Evolutionary conservation across 2,329 filamentous ascomycete genomes (phyloP), one percentile per base, ranked within the genome.

Genomic region (Trichoderma lentiforme): DNA sequence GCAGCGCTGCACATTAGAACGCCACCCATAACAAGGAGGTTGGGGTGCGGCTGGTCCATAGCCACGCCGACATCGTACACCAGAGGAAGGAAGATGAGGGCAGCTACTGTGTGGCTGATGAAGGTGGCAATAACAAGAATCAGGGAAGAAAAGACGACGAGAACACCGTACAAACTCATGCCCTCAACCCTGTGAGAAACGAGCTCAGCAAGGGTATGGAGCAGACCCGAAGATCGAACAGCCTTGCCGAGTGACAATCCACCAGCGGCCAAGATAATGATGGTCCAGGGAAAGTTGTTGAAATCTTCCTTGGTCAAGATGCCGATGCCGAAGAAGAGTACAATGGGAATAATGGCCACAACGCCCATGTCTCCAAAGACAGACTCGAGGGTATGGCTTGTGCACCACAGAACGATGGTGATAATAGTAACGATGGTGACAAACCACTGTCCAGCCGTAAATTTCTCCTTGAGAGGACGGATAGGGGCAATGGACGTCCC

Each of bases 201-300:
- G 12, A 87, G 83, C 6, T 86, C 85, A 3, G 96, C 96, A 64
- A 99, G 92, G 0, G 94, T 97, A 80, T 97, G 93, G 36, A 99
- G 86, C 12, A 99, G 86, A 1, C 96, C 96, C 0, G 95, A 98
- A 0, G 93, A 96, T 74, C 94, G 95, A 72, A 99, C 96, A 0
- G 95, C 93, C 81, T 97, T 98, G 71, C 96, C 96, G 0, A 99
- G 89, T 1, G 94, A 94, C 39, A 99, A 84, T 8, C 96, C 96
- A 61, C 96, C 96, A 0, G 96, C 95, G 0, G 96, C 96, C 24
- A 99, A 91, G 78, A 99, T 98, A 82, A 99, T 98, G 82, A 99
- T 99, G 24, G 97, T 99, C 96, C 96, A 99, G 51, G 98, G 92
- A 82, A 99, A 99, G 82, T 99, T 99, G 86, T 99, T 99, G 81